Evolutionary conservation across 495 filamentous ascomycete species (phyloP).

Genomic region (Parathielavia appendiculata): DNA sequence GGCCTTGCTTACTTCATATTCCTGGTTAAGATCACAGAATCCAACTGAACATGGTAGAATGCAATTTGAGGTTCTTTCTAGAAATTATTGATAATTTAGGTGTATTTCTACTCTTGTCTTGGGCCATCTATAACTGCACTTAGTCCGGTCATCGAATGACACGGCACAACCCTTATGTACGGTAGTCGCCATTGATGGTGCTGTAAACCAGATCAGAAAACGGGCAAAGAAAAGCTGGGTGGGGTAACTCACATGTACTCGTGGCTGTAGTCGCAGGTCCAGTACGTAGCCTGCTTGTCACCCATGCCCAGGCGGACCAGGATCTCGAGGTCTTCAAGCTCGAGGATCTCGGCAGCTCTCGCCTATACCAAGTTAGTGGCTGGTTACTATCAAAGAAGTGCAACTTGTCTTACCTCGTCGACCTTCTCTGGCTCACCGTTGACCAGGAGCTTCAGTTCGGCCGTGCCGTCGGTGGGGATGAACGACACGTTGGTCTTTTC

Average conservation of each 20-base stretch:
- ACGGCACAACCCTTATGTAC: slow-evolving; percentile 50
- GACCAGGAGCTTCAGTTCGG: slow-evolving; percentile 76
- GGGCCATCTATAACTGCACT: slow-evolving; percentile 3
- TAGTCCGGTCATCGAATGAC: background rate
- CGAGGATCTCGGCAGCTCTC: slow-evolving; percentile 78
- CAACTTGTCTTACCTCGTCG: slow-evolving; percentile 56
- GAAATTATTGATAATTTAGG: background rate
- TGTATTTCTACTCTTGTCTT: background rate
- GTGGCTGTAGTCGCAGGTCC: slow-evolving; percentile 97
- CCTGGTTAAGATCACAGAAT: background rate
- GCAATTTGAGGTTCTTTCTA: too few relatives aligned
- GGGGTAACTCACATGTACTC: slow-evolving; percentile 65
- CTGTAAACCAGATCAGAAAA: slow-evolving; percentile 24
- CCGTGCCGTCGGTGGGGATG: slow-evolving; percentile 75
- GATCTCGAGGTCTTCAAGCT: slow-evolving; percentile 81
- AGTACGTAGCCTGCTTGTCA: slow-evolving; percentile 73
- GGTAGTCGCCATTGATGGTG: slow-evolving; percentile 89
- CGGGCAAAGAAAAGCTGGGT: background rate
- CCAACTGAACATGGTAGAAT: too few relatives aligned
- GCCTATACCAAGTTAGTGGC: slow-evolving; percentile 25
- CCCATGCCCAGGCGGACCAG: slow-evolving; percentile 67
- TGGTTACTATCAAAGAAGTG: background rate
- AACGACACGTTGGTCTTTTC: slow-evolving; percentile 90
- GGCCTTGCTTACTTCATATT: too few relatives aligned
- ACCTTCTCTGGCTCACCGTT: slow-evolving; percentile 88